Percentiles rank a stretch among this genome's conserved stretches.
Conservation (phyloP, 75 land plant genomes). For the Ceratopteris richardii region DNA sequence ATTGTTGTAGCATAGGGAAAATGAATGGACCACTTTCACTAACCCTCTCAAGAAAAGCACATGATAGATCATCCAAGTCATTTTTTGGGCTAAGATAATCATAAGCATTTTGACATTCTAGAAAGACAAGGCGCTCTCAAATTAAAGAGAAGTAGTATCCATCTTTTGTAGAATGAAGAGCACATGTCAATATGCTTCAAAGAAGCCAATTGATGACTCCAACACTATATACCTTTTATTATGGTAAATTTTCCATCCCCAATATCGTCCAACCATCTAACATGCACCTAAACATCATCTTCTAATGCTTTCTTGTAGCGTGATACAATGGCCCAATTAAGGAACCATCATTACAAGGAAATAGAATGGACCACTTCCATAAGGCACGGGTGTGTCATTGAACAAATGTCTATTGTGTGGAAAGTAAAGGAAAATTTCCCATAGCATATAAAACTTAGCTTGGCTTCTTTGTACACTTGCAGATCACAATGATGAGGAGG, state of each 20-base stretch:
- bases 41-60: background rate
- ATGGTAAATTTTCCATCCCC: background rate
- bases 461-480: background rate
- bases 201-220: constrained; percentile 25
- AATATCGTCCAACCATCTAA: background rate
- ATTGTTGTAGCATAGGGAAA: constrained; percentile 1
- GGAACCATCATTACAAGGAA: constrained; percentile 14
- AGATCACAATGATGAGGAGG: background rate
- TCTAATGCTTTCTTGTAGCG: background rate
- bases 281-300: background rate
- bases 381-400: background rate
- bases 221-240: constrained; percentile 15
- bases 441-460: background rate
- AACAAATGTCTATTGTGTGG: background rate
- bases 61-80: background rate
- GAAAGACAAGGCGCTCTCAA: constrained; percentile 15
- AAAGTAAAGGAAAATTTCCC: background rate
- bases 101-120: constrained; percentile 16
- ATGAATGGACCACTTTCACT: background rate
- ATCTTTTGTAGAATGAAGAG: constrained; percentile 12
- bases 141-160: constrained; percentile 13
- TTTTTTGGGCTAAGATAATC: constrained; percentile 4
- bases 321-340: constrained; percentile 18
- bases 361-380: constrained; percentile 29
- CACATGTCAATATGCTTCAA: constrained; percentile 33